Evolutionary conservation across 2,329 filamentous ascomycete species (phyloP), one percentile per base, ranked within the genome.

Genomic region (Talaromyces sp.): DNA sequence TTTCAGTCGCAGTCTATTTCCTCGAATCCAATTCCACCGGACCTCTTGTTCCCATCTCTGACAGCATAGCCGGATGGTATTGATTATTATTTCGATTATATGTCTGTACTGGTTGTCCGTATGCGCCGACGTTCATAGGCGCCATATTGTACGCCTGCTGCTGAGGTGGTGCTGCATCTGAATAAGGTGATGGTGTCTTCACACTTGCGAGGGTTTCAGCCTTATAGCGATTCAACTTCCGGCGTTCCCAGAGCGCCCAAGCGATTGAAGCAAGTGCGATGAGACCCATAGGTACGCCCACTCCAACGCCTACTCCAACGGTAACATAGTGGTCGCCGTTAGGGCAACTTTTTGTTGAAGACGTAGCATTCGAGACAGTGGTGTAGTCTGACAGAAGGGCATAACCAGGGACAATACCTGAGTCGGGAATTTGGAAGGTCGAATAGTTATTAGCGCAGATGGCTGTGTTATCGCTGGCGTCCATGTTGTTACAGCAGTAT

Each of bases 231-330:
- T 66, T 54, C 10, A 63, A 40, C 34, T 67, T 67, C 65, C 58
- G 70, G 59, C 72, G 68, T 47, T 76, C 75, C 67, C 68, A 73
- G 5, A 74, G 31, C 5, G 71, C 72, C 73, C 74, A 76, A 2
- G 45, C 66, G 4, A 76, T 53, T n/a, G 72, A 69, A n/a, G 59
- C 68, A 10, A 75, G 36, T 4, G 73, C 74, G 51, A 76, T 70
- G 17, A 75, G 29, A 1, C 72, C 74, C 0, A 76, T 66, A 6
- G 75, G 72, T 17, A 75, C 66, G 29, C 74, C 75, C 7, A 77
- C 67, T 1, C 62, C 62, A 10, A 58, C 34, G 4, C 61, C 61
- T 34, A 56, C 8, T 27, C 74, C 74, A 15, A 76, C 68, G 1
- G 71, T 70, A 1, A 69, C 65, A 22, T 71, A 66, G 19, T 71